Evolutionary conservation across 2,329 filamentous ascomycete species (phyloP), one percentile per base, ranked within the genome.

Genomic region (Dactylellina drechsleri): DNA sequence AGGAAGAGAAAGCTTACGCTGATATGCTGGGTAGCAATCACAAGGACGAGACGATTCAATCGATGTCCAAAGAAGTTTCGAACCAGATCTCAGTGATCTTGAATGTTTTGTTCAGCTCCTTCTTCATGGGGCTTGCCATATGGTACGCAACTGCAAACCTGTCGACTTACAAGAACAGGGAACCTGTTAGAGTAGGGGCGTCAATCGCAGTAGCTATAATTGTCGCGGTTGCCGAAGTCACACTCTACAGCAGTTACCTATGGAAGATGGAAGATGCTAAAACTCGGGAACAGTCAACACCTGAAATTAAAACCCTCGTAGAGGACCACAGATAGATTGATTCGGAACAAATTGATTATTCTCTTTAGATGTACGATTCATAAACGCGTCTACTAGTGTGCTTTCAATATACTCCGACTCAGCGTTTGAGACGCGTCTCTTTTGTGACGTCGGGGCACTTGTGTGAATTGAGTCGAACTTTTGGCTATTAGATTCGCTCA

Each of bases 111-210:
- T 75, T 75, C 23, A 75, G 71, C 26, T 62, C 71, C 7, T 23
- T 68, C 31, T 75, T 75, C 45, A 68, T 65, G 18, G 71, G 71
- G 4, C 28, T 75, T 6, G 71, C 71, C 0, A 53, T 75, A 36
- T 75, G 71, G 71, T 75, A 68, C 47, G 71, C 71, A 18, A 75
- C 71, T 4, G 58, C 64, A 50, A 68, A 68, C n/a, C 56, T 75
- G n/a, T 57, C 64, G 3, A 65, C 52, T 4, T 75, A 75, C 15
- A 64, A 31, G 23, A 65, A 53, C 13, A 50, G 57, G 18, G 57
- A 75, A 26, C 40, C 71, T 16, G 5, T 61, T 12, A 66, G 71
- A 15, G 43, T 67, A 6, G 71, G 64, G 2, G 71, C 64, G 8
- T 75, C 71, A 2, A 65, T 75, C n/a, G 7, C 57, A 16, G 64